Conservation (phyloP, 768 basidiomycete genomes). For the Cytidiella melzeri region DNA sequence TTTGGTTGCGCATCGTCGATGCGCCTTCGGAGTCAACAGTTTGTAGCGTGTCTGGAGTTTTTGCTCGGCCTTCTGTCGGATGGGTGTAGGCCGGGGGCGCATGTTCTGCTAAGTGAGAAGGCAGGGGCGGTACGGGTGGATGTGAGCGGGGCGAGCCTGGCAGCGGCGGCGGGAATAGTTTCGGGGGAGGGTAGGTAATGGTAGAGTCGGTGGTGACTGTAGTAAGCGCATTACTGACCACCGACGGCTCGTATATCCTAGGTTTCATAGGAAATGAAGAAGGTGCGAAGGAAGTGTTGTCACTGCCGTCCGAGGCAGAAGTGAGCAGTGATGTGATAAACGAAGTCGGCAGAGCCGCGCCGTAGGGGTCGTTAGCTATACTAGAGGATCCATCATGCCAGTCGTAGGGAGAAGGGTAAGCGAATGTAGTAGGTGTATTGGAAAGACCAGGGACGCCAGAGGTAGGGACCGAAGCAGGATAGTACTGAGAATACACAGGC, state of each 20-base stretch:
- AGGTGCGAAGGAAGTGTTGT: background rate
- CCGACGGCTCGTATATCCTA: conserved; percentile 9
- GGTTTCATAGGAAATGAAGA: conserved; percentile 4
- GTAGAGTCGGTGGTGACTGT: conserved; percentile 5
- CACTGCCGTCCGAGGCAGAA: conserved; percentile 6
- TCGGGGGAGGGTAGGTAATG: conserved; percentile 13
- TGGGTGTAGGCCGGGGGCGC: background rate
- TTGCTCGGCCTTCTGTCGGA: conserved; percentile 3
- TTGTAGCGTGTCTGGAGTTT: conserved; percentile 5
- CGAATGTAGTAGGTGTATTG: conserved; percentile 1
- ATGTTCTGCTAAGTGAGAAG: background rate
- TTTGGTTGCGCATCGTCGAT: no score
- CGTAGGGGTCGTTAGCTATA: conserved; percentile 49
- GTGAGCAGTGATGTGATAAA: conserved; percentile 53
- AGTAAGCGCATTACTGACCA: conserved; percentile 9
- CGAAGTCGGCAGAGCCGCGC: conserved; percentile 52
- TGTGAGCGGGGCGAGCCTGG: conserved; percentile 1
- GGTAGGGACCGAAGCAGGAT: background rate
- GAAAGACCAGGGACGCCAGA: conserved; percentile 1
- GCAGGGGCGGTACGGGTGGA: conserved; percentile 1
- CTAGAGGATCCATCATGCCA: conserved; percentile 60
- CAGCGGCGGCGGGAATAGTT: conserved; percentile 3
- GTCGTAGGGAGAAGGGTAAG: conserved; percentile 37
- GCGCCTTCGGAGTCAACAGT: background rate
- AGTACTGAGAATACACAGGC: background rate